phyloP scores from a whole-genome alignment of 495 filamentous ascomycete species.

The Bacidia rubella region DNA sequence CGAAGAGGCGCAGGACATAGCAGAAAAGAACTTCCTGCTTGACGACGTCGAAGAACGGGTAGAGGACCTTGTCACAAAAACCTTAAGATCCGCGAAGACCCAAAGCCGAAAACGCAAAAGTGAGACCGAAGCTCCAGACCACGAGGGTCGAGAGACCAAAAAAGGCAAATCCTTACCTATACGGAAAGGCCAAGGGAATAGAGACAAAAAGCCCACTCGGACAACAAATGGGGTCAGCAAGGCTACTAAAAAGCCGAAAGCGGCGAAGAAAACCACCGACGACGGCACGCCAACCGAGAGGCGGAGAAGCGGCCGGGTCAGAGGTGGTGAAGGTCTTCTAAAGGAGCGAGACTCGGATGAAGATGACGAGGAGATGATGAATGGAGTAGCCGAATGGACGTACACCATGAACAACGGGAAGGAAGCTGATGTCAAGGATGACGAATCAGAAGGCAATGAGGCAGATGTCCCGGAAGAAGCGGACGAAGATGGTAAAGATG shows the following conservation, averaged over 20 bases:
- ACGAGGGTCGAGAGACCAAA: slow-evolving; percentile 22
- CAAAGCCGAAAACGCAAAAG: slow-evolving; percentile 37
- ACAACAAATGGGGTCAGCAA: slow-evolving; percentile 25
- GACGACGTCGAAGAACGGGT: slow-evolving; percentile 68
- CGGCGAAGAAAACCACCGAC: slow-evolving; percentile 25
- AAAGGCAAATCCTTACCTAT: slow-evolving; percentile 28
- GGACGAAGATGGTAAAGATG: slow-evolving; percentile 18
- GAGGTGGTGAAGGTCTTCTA: slow-evolving; percentile 27
- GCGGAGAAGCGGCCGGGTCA: slow-evolving; percentile 29
- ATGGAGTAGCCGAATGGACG: slow-evolving; percentile 21
- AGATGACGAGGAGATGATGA: slow-evolving; percentile 41
- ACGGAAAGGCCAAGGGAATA: slow-evolving; percentile 27
- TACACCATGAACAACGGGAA: slow-evolving; percentile 11
- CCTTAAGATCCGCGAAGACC: slow-evolving; percentile 27
- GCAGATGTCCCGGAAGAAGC: slow-evolving; percentile 8
- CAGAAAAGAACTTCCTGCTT: slow-evolving; percentile 68
- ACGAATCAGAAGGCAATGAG: slow-evolving; percentile 13
- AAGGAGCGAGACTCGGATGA: slow-evolving; percentile 43
- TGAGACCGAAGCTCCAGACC: slow-evolving; percentile 25
- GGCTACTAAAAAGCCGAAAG: slow-evolving; percentile 21
- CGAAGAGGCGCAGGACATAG: slow-evolving; percentile 66
- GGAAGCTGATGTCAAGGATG: slow-evolving; percentile 11
- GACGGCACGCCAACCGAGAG: slow-evolving; percentile 23
- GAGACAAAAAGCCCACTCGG: slow-evolving; percentile 31
- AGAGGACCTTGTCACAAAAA: slow-evolving; percentile 46